phyloP scores from a whole-genome alignment of 495 filamentous ascomycete species.

The Aspergillus haitiensis region DNA sequence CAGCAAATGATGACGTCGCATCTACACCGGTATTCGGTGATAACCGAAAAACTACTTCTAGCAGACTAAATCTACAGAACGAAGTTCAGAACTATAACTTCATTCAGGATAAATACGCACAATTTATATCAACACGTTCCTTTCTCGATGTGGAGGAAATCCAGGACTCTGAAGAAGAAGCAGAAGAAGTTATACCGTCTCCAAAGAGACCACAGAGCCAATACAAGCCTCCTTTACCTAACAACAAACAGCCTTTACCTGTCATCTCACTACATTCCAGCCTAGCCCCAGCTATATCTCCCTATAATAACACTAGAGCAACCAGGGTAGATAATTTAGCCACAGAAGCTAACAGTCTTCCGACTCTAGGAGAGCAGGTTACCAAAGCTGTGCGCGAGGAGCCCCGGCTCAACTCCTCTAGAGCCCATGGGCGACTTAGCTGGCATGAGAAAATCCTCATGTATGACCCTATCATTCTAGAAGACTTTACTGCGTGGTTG shows the following conservation, averaged over 20 bases:
- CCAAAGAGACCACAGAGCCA: slow-evolving; percentile 34
- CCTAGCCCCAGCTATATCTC: neutral
- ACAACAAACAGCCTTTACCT: slow-evolving; percentile 10
- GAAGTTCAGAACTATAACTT: neutral
- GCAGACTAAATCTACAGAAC: neutral
- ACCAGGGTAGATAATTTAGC: neutral
- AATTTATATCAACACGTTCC: slow-evolving; percentile 17
- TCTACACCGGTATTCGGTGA: neutral
- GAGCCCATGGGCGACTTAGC: slow-evolving; percentile 41
- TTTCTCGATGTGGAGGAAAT: slow-evolving; percentile 57
- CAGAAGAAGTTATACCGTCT: slow-evolving; percentile 36
- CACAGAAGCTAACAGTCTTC: slow-evolving; percentile 18
- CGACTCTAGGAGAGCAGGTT: slow-evolving; percentile 59
- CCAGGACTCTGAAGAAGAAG: slow-evolving; percentile 62
- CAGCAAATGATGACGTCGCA: neutral
- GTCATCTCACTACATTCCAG: neutral
- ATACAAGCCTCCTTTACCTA: slow-evolving; percentile 16
- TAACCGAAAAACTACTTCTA: neutral
- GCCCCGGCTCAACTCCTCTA: slow-evolving; percentile 38
- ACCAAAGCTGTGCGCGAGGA: slow-evolving; percentile 62
- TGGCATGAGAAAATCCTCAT: slow-evolving; percentile 93
- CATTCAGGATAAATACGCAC: neutral
- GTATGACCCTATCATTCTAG: slow-evolving; percentile 87
- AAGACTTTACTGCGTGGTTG: slow-evolving; percentile 82
- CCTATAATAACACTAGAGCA: too few relatives aligned